phyloP scores from a whole-genome alignment of 805 yeast genomes.

The Blastobotrys peoriensis region DNA sequence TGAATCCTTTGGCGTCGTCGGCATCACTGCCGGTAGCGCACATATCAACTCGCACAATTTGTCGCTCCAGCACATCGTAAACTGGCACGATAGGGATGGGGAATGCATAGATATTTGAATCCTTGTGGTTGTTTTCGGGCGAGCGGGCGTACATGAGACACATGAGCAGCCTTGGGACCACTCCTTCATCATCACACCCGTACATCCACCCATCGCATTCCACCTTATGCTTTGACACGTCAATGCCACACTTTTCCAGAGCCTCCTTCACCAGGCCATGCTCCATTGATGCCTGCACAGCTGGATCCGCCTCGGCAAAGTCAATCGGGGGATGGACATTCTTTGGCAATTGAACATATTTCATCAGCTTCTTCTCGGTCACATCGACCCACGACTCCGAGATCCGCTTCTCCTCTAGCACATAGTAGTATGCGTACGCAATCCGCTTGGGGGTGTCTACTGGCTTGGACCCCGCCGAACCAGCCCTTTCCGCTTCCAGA shows the following conservation, averaged over 20 bases:
- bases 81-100: slow-evolving; percentile 77
- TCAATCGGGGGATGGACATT: slow-evolving; percentile 68
- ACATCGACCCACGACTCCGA: slow-evolving; percentile 70
- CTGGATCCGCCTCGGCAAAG: slow-evolving; percentile 54
- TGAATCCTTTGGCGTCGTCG: slow-evolving; percentile 40
- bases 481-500: slow-evolving; percentile 58
- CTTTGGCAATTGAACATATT: slow-evolving; percentile 48
- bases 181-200: slow-evolving; percentile 60
- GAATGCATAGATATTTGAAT: slow-evolving; percentile 42
- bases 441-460: slow-evolving; percentile 60
- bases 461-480: slow-evolving; percentile 24
- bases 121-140: slow-evolving; percentile 43
- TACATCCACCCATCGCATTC: slow-evolving; percentile 82
- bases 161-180: slow-evolving; percentile 42
- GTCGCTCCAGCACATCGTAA: slow-evolving; percentile 53
- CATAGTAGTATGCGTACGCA: slow-evolving; percentile 61
- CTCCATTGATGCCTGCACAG: slow-evolving; percentile 43
- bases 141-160: slow-evolving; percentile 70
- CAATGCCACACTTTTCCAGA: slow-evolving; percentile 52
- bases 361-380: slow-evolving; percentile 53
- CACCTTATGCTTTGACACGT: slow-evolving; percentile 29
- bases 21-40: slow-evolving; percentile 67
- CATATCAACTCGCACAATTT: slow-evolving; percentile 67
- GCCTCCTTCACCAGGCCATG: slow-evolving; percentile 60
- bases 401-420: slow-evolving; percentile 41